Percentiles rank a stretch among this genome's conserved stretches.
Evolutionary conservation across 1,139 yeast species (phyloP).

Genomic region (Insectozyma bohioensis): DNA sequence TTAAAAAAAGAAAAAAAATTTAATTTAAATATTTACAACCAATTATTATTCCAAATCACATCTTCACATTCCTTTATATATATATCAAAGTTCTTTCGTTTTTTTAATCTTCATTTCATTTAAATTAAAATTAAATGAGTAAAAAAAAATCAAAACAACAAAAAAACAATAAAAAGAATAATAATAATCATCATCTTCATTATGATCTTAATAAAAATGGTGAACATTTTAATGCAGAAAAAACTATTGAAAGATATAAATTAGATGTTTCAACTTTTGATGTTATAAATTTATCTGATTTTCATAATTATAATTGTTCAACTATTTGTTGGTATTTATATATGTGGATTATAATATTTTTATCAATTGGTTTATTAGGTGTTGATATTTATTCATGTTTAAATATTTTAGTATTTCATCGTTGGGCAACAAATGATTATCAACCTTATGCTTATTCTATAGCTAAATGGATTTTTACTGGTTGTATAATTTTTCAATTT

Average conservation of each 20-base stretch:
- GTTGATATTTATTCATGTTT: conserved; percentile 82
- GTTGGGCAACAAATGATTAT: conserved; percentile 63
- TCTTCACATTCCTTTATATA: too few relatives aligned
- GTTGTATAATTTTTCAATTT: conserved; percentile 78
- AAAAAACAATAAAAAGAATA: too few relatives aligned
- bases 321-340: conserved; percentile 56
- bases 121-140: too few relatives aligned
- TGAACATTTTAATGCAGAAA: conserved; percentile 21
- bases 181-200: too few relatives aligned
- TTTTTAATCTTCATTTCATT: too few relatives aligned
- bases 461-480: conserved; percentile 81
- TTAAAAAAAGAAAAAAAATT: too few relatives aligned
- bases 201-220: too few relatives aligned
- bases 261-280: conserved; percentile 46
- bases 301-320: conserved; percentile 52
- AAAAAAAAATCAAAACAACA: too few relatives aligned
- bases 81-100: too few relatives aligned
- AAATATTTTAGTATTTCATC: conserved; percentile 68
- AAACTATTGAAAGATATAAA: conserved; percentile 32
- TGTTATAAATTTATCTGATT: conserved; percentile 41
- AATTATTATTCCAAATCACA: too few relatives aligned
- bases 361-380: conserved; percentile 60
- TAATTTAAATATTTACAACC: too few relatives aligned
- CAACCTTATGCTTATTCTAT: conserved; percentile 55
- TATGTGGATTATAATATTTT: conserved; percentile 49